Percentiles rank a stretch among this genome's conserved stretches.
Evolutionary conservation across 1,284 basidiomycete species (phyloP).

Genomic region (Taiwanofungus camphoratus): DNA sequence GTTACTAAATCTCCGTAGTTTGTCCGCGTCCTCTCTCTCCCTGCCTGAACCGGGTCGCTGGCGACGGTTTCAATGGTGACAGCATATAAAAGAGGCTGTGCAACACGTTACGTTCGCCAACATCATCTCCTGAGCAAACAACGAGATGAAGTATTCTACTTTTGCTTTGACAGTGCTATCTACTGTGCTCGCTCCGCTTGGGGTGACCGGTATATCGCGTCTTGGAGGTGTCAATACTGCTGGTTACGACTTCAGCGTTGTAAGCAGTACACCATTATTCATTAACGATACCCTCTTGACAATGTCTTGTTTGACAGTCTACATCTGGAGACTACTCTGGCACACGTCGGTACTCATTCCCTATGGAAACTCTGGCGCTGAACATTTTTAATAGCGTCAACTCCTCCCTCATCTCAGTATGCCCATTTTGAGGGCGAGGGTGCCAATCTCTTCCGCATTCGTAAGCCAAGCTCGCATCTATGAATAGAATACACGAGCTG

Average conservation of each 20-base stretch:
- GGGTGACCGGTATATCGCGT: conserved; percentile 20
- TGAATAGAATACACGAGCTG: neutral
- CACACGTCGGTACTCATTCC: conserved; percentile 18
- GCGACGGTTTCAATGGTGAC: no score
- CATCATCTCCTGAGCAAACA: no score
- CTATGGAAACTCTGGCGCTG: neutral
- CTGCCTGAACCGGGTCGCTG: no score
- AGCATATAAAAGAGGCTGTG: no score
- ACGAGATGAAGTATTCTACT: neutral
- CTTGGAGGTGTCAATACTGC: conserved; percentile 39
- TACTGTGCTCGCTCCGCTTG: neutral
- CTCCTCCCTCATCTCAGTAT: conserved; percentile 36
- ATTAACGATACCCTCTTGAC: neutral
- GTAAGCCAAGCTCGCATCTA: conserved; percentile 18
- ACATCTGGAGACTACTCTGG: conserved; percentile 41
- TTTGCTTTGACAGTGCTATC: neutral
- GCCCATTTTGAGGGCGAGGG: conserved; percentile 40
- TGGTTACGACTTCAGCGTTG: conserved; percentile 32
- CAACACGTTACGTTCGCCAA: no score
- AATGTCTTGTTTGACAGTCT: conserved; percentile 13
- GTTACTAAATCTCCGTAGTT: no score
- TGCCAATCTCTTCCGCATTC: conserved; percentile 44
- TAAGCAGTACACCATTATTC: conserved; percentile 11
- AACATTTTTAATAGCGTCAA: conserved; percentile 6
- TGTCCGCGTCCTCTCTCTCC: no score